Evolutionary conservation across 441 rosid species (phyloP).

Genomic region (Populus tomentosa): DNA sequence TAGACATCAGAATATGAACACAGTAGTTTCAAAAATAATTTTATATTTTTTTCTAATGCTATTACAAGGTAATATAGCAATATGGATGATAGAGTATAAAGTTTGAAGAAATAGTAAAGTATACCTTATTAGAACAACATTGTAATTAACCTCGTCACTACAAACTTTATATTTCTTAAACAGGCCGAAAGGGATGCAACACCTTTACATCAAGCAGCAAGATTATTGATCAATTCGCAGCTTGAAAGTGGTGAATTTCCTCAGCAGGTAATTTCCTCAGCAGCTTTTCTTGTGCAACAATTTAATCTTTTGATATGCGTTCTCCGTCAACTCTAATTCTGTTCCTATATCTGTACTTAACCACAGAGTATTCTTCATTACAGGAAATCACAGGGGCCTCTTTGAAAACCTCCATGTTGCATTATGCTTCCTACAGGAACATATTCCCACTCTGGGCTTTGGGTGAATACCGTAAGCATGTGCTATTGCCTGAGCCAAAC

Average conservation of each 20-base stretch:
- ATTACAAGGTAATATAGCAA: too few relatives aligned
- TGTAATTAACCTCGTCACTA: too few relatives aligned
- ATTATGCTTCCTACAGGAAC: background rate
- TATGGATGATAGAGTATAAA: too few relatives aligned
- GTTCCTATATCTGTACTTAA: too few relatives aligned
- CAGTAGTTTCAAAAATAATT: background rate
- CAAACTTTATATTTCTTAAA: background rate
- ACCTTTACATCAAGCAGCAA: slow-evolving; percentile 64
- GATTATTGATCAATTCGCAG: slow-evolving; percentile 56
- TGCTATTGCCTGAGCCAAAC: background rate
- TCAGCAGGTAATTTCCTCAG: slow-evolving; percentile 44
- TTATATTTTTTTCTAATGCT: too few relatives aligned
- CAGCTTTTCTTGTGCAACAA: too few relatives aligned
- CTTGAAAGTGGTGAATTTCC: slow-evolving; percentile 63
- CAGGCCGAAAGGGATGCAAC: slow-evolving; percentile 46
- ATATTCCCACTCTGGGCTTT: slow-evolving; percentile 6
- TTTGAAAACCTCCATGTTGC: background rate
- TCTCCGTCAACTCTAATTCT: too few relatives aligned
- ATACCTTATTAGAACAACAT: too few relatives aligned
- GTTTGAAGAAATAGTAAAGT: too few relatives aligned
- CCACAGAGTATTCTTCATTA: background rate
- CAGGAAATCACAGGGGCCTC: background rate
- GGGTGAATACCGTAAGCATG: slow-evolving; percentile 2
- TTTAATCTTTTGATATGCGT: too few relatives aligned
- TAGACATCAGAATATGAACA: background rate